Conservation (phyloP, 148 eudicot genomes). For the Heliamphora exappendiculata region DNA sequence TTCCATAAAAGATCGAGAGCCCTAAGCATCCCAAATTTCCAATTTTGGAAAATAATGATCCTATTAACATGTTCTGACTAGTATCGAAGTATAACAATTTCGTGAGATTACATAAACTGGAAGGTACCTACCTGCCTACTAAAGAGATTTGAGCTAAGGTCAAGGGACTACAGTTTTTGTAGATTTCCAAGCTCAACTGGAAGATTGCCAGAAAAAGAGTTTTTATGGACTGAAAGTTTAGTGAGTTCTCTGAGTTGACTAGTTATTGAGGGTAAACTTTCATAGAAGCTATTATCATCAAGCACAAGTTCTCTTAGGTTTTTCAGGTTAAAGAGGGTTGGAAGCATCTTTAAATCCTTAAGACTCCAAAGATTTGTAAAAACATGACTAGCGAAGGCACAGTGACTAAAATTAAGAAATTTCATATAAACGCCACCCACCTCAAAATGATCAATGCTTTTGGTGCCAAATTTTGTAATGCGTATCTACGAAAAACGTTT, state of each 20-base stretch:
- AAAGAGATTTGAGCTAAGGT: constrained; percentile 59
- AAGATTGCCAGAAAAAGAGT: constrained; percentile 59
- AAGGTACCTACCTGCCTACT: constrained; percentile 65
- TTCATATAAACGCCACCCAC: too few species aligned
- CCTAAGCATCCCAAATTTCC: constrained; percentile 45
- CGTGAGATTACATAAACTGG: constrained; percentile 47
- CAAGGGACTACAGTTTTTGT: constrained; percentile 53
- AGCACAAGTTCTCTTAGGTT: constrained; percentile 51
- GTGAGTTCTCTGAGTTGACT: constrained; percentile 48
- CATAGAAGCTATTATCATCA: constrained; percentile 65
- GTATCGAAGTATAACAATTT: constrained; percentile 53
- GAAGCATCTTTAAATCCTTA: constrained; percentile 45
- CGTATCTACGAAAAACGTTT: too few species aligned
- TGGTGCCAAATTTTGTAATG: too few species aligned
- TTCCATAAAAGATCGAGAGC: constrained; percentile 62
- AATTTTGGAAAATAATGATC: constrained; percentile 47
- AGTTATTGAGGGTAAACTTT: constrained; percentile 57
- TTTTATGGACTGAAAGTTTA: constrained; percentile 59
- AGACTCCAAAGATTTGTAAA: constrained; percentile 49
- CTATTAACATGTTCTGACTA: constrained; percentile 48
- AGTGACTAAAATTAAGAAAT: constrained; percentile 63
- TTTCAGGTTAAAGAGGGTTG: constrained; percentile 37
- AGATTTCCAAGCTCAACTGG: constrained; percentile 69
- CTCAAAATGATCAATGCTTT: too few species aligned
- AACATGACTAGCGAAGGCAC: constrained; percentile 55